phyloP scores from a whole-genome alignment of 495 filamentous ascomycete species.

The Aspergillus mulundensis region DNA sequence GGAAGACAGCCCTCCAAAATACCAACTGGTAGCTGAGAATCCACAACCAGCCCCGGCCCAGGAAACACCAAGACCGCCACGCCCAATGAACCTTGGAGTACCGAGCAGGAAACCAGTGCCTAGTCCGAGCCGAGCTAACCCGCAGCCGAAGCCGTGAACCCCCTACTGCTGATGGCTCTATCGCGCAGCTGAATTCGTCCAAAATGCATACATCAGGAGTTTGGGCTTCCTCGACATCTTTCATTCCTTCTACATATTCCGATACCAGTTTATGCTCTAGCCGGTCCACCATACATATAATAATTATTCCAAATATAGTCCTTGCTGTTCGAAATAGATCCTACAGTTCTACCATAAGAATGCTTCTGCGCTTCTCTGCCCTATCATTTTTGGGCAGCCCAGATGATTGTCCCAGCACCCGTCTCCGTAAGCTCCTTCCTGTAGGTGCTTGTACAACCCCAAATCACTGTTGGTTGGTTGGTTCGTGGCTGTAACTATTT shows the following conservation, averaged over 20 bases:
- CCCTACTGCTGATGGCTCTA: background rate
- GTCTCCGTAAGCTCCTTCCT: no score
- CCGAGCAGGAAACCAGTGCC: constrained; percentile 42
- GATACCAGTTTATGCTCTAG: background rate
- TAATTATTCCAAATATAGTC: background rate
- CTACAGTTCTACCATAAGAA: no score
- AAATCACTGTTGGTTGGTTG: background rate
- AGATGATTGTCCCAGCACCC: background rate
- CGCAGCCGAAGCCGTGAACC: background rate
- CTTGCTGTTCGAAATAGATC: background rate
- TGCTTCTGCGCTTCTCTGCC: no score
- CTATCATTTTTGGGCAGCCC: no score
- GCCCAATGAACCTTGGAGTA: constrained; percentile 39
- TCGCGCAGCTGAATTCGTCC: no score
- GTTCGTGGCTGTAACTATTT: background rate
- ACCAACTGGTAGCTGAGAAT: constrained; percentile 29
- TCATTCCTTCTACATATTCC: background rate
- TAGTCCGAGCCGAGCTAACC: constrained; percentile 17
- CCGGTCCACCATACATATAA: background rate
- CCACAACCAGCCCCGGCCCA: constrained; percentile 13
- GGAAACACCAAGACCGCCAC: constrained; percentile 20
- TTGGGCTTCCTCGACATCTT: background rate
- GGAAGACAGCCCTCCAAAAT: constrained; percentile 40
- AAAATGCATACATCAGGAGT: constrained; percentile 7
- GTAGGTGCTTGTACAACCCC: background rate